Conservation (phyloP, 768 basidiomycete species). For the Pulveroboletus frians region DNA sequence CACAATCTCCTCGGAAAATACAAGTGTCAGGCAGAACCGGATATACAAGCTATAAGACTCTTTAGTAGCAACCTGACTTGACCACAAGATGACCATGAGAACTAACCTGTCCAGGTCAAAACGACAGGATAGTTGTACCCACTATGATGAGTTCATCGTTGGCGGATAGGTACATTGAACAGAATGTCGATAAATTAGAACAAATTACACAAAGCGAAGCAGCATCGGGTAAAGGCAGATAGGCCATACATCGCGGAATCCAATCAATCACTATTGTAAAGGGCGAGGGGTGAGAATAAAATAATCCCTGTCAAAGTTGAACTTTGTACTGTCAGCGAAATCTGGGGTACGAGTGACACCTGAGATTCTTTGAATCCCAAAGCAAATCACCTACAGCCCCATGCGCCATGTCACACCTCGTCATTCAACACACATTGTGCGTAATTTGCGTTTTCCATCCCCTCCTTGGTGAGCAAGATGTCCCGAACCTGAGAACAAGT, state of each 20-base stretch:
- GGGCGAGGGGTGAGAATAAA: background rate
- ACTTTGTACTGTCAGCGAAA: background rate
- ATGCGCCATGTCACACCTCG: slow-evolving; percentile 25
- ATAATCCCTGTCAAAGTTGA: background rate
- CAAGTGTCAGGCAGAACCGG: background rate
- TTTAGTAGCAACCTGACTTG: background rate
- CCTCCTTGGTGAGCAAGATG: slow-evolving; percentile 70
- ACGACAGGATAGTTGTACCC: background rate
- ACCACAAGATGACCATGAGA: background rate
- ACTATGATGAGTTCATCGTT: background rate
- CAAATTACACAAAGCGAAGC: background rate
- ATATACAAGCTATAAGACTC: background rate
- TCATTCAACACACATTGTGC: slow-evolving; percentile 58
- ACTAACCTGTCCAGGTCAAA: background rate
- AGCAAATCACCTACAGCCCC: background rate
- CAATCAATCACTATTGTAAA: background rate
- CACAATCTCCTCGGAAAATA: background rate
- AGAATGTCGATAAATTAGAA: background rate
- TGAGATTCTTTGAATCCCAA: background rate
- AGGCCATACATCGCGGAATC: background rate
- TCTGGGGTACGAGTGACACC: background rate
- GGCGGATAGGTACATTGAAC: background rate
- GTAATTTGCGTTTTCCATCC: slow-evolving; percentile 47
- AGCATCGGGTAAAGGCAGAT: background rate
- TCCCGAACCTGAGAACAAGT: slow-evolving; percentile 55